Base-by-base conservation (phyloP, 2,329 filamentous ascomycete genomes). In the Xylaria sp. region DNA sequence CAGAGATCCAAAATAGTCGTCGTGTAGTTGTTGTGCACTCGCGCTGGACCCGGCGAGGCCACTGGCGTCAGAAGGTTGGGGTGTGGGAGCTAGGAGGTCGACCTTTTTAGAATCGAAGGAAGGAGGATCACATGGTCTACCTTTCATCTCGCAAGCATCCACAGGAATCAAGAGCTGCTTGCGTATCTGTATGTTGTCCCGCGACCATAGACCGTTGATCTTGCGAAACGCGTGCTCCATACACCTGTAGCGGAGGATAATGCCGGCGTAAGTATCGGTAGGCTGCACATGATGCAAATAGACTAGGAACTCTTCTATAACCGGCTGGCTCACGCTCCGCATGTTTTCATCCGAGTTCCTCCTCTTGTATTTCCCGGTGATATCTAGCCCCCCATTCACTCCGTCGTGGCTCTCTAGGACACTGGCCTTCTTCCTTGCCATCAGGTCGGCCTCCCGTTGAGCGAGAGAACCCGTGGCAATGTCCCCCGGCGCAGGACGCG, bases 151-250 rank as follows among this genome's bases (percentile, higher is more conserved):
- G 79, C 95, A 98, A 48, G 93, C 92, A 79, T 97, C 94, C 4
- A 98, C 93, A 0, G 96, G 96, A 61, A 99, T 83, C 9, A 94
- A 86, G 18, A 99, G 86, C 71, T 89, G 91, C 75, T 93, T 93
- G 68, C 94, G 90, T 57, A 90, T 89, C 78, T 98, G 95, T 42
- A 98, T 91, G 71, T 90, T 93, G 78, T 98, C 96, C 71, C 94
- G 93, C 6, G 94, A 93, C 96, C 96, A 99, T 76, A 99, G 90
- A 12, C 96, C 90, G 78, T 99, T 99, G 47, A 93, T 90, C 78
- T 93, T 96, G 67, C 93, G 88, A 72, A 99, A 90, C 1, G 92
- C 87, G 57, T 94, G 91, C 65, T 94, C 90, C 71, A 92, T 89
- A 79, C 95, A 98, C 75, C 93, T 91, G 80, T 97, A 99, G 75